Base-by-base conservation (phyloP, 495 filamentous ascomycete species). In the Tuber borchii region DNA sequence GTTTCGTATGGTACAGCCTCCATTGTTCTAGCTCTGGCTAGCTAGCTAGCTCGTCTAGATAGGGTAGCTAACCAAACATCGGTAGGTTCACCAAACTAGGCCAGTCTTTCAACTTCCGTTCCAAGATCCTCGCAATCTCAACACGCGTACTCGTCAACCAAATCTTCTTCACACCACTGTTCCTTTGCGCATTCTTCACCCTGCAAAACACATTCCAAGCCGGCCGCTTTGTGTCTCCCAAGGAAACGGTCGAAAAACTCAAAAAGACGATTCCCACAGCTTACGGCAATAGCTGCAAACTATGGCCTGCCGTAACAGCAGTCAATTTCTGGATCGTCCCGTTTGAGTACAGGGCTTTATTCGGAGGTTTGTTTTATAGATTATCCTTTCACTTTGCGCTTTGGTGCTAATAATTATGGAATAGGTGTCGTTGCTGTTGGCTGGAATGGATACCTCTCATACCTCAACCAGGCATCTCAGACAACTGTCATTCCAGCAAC, bases 141-240 rank as follows among this genome's bases (percentile, higher is more conserved):
- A 89, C 90, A 16, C 94, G 97, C 83, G 92, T 97, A 70, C 80
- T 87, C 56, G 88, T 97, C 8, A 96, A 95, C 84, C 94, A 97
- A 83, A 82, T 88, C 4, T 85, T 88, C 82, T 97, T 97, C 85
- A 93, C 94, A 16, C 93, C 94, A 0, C 81, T 93, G 43, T 97
- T 97, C 87, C 96, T 94, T 83, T 90, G 87, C 40, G 97, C 95
- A 84, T 97, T 97, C 87, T 97, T 97, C 86, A 90, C 91, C 71
- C 87, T 94, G 86, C 94, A 97, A 82, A 87, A 87, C 22, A 71
- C 75, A 12, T 78, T 91, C 82, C 78, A 89, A 85, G 80, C 89
- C 85, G 83, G 89, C 78, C 17, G 89, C 87, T 51, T 77, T 2
- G 90, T 90, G 9, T 86, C 86, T 3, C 77, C 89, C 0, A 83